Base-by-base conservation (phyloP, 768 basidiomycete species). In the Zangia roseola region DNA sequence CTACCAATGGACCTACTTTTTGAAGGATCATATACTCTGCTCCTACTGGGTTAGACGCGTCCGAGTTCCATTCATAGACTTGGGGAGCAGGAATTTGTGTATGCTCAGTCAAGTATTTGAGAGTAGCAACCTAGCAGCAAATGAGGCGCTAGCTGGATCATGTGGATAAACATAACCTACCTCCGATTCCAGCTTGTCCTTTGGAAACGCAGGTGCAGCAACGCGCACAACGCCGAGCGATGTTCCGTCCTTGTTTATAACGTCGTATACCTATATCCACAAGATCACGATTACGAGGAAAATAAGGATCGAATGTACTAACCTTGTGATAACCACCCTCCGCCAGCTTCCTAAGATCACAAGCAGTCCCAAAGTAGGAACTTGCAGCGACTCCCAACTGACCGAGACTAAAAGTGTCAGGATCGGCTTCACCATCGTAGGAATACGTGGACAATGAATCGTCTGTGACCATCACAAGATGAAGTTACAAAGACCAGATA, bases 261-360 rank as follows among this genome's bases (percentile, higher is more conserved):
- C 28, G 1, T 48, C 40, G 24, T 42, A 41, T n/a, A 42, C 47
- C 31, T 41, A 17, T 19, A 14, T 17, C 6, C 21, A 30, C 9
- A 20, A 34, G 14, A 13, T 20, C 16, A 16, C 13, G 21, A 5
- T 31, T 16, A 2, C 20, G 10, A 23, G 2, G 16, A n/a, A 40
- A 26, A 31, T 10, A 12, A 21, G n/a, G n/a, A n/a, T n/a, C 8
- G 17, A 30, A 12, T 10, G 25, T 23, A 20, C 19, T 13, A 7
- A 42, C 47, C 39, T 47, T 41, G 6, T 41, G 39, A 31, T 42
- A 47, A 13, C 46, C 37, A 3, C 47, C 47, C 13, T 47, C 47
- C n/a, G 24, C n/a, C 23, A 41, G 7, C 14, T 42, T 47, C 24
- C 21, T 21, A 14, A 47, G 39, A 3, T 14, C 28, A 24, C 46